Evolutionary conservation across 441 rosid genomes (phyloP).

Genomic region (Iberis amara): DNA sequence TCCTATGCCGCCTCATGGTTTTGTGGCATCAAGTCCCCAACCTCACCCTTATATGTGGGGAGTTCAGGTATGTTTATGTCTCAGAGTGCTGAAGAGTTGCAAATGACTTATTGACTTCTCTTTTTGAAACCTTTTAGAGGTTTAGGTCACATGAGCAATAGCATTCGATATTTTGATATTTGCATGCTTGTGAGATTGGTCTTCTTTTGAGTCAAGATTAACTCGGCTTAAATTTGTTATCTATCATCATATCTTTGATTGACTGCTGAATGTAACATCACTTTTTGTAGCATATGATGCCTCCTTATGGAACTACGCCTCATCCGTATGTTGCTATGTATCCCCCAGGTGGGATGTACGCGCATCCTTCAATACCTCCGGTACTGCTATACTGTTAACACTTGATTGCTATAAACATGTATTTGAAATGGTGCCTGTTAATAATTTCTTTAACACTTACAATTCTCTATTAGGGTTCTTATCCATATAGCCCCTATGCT

Average conservation of each 20-base stretch:
- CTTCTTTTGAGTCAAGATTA: constrained; percentile 9
- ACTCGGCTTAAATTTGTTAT: neutral
- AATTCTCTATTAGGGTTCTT: constrained; percentile 60
- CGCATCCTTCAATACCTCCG: constrained; percentile 89
- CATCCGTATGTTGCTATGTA: constrained; percentile 96
- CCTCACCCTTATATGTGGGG: constrained; percentile 98
- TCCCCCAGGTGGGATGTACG: constrained; percentile 88
- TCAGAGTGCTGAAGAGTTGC: neutral
- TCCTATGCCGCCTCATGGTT: constrained; percentile 87
- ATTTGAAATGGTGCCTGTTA: constrained; percentile 5
- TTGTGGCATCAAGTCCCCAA: constrained; percentile 86
- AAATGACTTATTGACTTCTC: neutral
- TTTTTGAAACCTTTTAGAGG: neutral
- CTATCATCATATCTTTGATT: constrained; percentile 14
- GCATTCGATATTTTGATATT: constrained; percentile 6
- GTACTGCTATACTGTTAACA: constrained; percentile 36
- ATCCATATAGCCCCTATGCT: constrained; percentile 88
- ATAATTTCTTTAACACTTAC: constrained; percentile 14
- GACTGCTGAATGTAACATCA: constrained; percentile 6
- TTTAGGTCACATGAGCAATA: constrained; percentile 3
- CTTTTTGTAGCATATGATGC: constrained; percentile 74
- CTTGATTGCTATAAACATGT: constrained; percentile 14
- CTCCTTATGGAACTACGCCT: constrained; percentile 88
- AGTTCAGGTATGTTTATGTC: constrained; percentile 58
- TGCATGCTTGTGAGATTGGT: neutral